Conservation (phyloP, 2,329 filamentous ascomycete species). For the Emmonsia crescens region DNA sequence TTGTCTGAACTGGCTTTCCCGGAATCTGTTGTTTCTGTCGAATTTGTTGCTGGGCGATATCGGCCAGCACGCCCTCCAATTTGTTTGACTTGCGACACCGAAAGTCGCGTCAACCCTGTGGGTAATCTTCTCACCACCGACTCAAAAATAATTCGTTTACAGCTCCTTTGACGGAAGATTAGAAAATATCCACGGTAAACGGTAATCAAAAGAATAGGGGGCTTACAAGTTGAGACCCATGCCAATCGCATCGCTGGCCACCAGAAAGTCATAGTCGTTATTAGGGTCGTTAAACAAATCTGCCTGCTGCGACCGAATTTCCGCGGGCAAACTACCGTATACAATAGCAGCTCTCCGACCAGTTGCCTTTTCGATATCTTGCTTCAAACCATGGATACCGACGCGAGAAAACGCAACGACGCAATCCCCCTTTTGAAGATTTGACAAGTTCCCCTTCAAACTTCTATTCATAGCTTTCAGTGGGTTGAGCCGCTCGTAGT, state of each 20-base stretch:
- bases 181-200: not conserved
- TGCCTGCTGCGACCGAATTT: constrained; percentile 85
- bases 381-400: constrained; percentile 69
- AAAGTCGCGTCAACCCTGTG: constrained; percentile 44
- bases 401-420: constrained; percentile 78
- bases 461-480: constrained; percentile 55
- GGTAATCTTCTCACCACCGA: constrained; percentile 63
- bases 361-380: constrained; percentile 62
- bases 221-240: constrained; percentile 88
- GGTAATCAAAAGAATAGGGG: not conserved
- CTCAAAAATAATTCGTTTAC: constrained; percentile 85
- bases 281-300: constrained; percentile 87
- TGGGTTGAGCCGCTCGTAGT: constrained; percentile 73
- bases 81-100: constrained; percentile 76
- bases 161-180: constrained; percentile 39
- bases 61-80: constrained; percentile 88
- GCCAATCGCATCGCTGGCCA: constrained; percentile 90
- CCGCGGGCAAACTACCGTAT: constrained; percentile 82
- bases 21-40: constrained; percentile 20
- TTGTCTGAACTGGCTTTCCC: constrained; percentile 12
- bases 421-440: constrained; percentile 79
- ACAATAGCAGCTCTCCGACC: constrained; percentile 79
- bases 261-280: constrained; percentile 90
- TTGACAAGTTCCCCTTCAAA: constrained; percentile 51
- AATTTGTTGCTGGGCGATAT: constrained; percentile 60